These are phyloP conservation scores for Mariannaea elegans DNA, from an alignment of 2,329 filamentous ascomycete genomes.

Conservation along the genomic window DNA sequence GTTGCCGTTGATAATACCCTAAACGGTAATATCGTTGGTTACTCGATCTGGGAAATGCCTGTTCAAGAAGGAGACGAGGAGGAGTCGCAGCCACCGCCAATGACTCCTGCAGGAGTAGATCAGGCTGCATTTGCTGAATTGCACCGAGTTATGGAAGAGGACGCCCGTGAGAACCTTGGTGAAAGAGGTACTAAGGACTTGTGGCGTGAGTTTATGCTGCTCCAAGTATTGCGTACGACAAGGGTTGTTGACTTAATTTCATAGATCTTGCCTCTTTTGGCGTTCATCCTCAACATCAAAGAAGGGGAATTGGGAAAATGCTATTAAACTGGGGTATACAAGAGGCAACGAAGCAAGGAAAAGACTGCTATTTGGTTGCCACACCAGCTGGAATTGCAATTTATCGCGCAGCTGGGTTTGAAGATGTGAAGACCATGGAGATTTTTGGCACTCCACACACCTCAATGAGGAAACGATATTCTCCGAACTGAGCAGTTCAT, in stretches of 20 bases:
- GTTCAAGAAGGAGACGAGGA: neutral
- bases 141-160: neutral
- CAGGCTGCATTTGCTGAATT: neutral
- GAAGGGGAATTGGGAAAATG: conserved; percentile 1
- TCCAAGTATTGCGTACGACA: neutral
- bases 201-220: neutral
- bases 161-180: neutral
- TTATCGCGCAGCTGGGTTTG: conserved; percentile 1
- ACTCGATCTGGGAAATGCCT: neutral
- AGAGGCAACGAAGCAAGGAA: neutral
- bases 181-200: neutral
- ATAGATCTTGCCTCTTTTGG: conserved; percentile 6
- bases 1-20: conserved; percentile 1
- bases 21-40: neutral
- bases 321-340: conserved; percentile 1
- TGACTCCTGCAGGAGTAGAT: neutral
- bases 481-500: too few relatives aligned
- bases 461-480: conserved; percentile 7
- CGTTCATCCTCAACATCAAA: conserved; percentile 2
- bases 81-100: neutral
- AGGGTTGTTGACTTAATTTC: neutral
- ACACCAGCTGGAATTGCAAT: conserved; percentile 1
- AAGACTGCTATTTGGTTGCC: conserved; percentile 10
- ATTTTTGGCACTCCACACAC: conserved; percentile 10
- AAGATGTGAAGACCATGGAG: neutral